A percentile compares a stretch with the other conserved stretches of the same genome.
Conservation (phyloP, 371 early-diverging fungal species). For the Mortierella sp. region DNA sequence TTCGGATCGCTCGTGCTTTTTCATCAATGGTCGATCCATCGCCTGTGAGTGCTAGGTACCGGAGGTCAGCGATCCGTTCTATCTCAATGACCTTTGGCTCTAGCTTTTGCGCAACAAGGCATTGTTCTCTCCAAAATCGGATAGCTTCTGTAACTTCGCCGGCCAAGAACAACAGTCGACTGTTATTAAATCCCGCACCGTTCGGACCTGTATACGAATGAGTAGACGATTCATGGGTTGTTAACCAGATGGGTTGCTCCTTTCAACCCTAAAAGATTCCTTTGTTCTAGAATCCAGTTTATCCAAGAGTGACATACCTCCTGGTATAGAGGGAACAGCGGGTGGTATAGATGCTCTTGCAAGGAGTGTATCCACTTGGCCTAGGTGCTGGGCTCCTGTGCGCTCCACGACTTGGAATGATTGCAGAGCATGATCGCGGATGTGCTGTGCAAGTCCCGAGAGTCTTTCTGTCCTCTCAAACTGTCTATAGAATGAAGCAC, state of each 20-base stretch:
- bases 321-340: constrained; percentile 17
- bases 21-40: constrained; percentile 35
- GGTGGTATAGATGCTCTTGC: constrained; percentile 23
- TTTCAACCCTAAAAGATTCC: background rate
- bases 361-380: constrained; percentile 37
- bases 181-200: constrained; percentile 26
- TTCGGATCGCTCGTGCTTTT: constrained; percentile 30
- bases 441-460: constrained; percentile 17
- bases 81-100: constrained; percentile 38
- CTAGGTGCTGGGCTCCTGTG: constrained; percentile 19
- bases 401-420: constrained; percentile 42
- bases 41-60: constrained; percentile 26
- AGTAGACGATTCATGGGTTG: background rate
- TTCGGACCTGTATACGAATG: background rate
- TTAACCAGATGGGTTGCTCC: background rate
- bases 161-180: constrained; percentile 28
- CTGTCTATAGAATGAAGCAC: constrained; percentile 28
- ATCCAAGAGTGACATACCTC: constrained; percentile 12
- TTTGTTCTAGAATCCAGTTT: background rate
- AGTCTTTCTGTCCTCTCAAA: constrained; percentile 38
- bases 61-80: constrained; percentile 32
- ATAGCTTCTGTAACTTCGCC: constrained; percentile 48
- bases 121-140: constrained; percentile 50
- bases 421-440: constrained; percentile 33
- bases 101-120: constrained; percentile 21